Percentiles rank a stretch among this genome's conserved stretches.
These are phyloP conservation scores for Madurella fahalii DNA, from an alignment of 2,329 filamentous ascomycete genomes.

Conservation along the genomic window DNA sequence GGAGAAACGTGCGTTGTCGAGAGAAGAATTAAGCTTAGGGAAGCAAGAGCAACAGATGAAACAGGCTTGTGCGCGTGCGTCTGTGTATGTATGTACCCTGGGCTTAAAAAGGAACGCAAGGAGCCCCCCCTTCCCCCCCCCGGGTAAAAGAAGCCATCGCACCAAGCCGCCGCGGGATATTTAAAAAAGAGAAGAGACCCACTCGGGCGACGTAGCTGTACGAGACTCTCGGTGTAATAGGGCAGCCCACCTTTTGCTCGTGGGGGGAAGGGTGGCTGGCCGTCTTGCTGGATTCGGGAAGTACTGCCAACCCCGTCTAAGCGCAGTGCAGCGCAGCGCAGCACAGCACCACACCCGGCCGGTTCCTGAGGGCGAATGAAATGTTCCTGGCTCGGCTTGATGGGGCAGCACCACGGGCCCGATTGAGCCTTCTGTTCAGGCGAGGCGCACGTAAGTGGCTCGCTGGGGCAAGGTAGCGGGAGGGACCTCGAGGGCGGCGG, in stretches of 20 bases:
- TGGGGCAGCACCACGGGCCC: not conserved
- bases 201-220: conserved; percentile 11
- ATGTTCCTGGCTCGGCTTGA: not conserved
- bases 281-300: not conserved
- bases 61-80: no score
- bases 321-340: not conserved
- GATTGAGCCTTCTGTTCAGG: not conserved
- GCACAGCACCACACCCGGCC: not conserved
- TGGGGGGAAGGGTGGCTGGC: not conserved
- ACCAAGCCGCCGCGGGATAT: conserved; percentile 17
- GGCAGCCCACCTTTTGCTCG: not conserved
- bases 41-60: not conserved
- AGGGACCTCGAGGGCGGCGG: no score
- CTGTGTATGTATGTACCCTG: conserved; percentile 4
- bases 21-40: not conserved
- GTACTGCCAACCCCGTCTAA: not conserved
- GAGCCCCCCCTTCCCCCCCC: no score
- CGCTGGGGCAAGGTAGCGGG: not conserved
- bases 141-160: conserved; percentile 20
- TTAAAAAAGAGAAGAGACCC: conserved; percentile 16
- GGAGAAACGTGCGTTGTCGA: conserved; percentile 7
- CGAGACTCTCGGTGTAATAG: conserved; percentile 8
- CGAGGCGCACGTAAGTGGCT: not conserved
- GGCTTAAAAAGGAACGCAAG: conserved; percentile 17
- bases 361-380: not conserved